A percentile compares a stretch with the other conserved stretches of the same genome.
Evolutionary conservation across 179 eudicot species (phyloP).

Genomic region (Spergularia azorica): DNA sequence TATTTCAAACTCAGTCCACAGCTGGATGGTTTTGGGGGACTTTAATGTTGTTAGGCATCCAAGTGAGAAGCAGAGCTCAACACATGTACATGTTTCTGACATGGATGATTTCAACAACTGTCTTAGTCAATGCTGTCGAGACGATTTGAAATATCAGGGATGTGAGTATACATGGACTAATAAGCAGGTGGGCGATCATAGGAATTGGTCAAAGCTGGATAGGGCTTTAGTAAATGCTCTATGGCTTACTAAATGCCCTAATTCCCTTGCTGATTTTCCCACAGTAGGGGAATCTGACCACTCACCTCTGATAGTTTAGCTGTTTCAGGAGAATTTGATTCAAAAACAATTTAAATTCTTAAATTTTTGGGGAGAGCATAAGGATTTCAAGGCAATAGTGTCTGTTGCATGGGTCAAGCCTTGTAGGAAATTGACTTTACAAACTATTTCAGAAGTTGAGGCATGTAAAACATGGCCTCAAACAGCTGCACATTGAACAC

Average conservation of each 20-base stretch:
- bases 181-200: background rate
- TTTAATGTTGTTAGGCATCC: background rate
- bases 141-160: background rate
- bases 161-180: background rate
- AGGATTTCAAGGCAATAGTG: too few species aligned
- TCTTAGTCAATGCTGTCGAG: too few species aligned
- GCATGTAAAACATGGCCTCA: too few species aligned
- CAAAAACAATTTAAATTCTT: too few species aligned
- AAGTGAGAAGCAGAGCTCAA: background rate
- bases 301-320: background rate
- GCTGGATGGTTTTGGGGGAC: background rate
- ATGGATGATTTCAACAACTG: background rate
- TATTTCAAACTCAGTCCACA: too few species aligned
- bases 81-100: background rate
- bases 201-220: background rate
- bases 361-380: too few species aligned
- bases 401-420: too few species aligned
- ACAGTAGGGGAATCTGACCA: background rate
- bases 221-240: background rate
- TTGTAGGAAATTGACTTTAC: too few species aligned
- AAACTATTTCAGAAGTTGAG: too few species aligned
- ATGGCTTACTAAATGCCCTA: background rate
- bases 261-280: background rate
- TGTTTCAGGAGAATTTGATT: too few species aligned
- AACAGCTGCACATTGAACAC: too few species aligned